Percentiles rank a stretch among this genome's conserved stretches.
Evolutionary conservation across 2,329 filamentous ascomycete species (phyloP).

Genomic region (Xylaria sp.): DNA sequence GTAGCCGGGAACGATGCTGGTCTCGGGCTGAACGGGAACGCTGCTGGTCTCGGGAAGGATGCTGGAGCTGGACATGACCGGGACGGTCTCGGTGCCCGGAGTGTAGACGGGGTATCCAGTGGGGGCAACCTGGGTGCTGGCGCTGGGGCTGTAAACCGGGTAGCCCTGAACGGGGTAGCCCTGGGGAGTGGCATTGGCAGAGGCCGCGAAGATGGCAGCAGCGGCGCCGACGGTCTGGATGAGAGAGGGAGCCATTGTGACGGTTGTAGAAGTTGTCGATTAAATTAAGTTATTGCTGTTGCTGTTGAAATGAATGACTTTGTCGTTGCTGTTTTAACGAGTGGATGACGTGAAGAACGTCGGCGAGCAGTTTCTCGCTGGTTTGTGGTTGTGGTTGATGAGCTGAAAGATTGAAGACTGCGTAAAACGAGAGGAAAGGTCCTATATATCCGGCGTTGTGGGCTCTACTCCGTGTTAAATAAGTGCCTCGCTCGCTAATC

Average conservation of each 20-base stretch:
- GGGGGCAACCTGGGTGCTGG: not conserved
- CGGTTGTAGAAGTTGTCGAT: not conserved
- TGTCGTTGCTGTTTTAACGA: conserved; percentile 30
- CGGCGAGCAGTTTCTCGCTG: conserved; percentile 34
- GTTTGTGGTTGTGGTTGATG: conserved; percentile 21
- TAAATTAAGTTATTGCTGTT: conserved; percentile 21
- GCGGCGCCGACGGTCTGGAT: conserved; percentile 35
- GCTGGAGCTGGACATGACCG: not conserved
- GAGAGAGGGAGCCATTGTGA: conserved; percentile 39
- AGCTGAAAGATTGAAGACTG: conserved; percentile 21
- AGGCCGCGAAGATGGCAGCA: conserved; percentile 21
- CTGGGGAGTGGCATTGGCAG: conserved; percentile 14
- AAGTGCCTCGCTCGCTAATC: conserved; percentile 12
- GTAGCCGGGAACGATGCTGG: not conserved
- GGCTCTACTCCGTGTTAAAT: conserved; percentile 10
- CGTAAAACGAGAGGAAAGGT: conserved; percentile 14
- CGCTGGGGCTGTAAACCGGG: not conserved
- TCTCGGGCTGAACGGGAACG: not conserved
- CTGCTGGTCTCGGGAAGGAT: not conserved
- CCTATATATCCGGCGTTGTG: conserved; percentile 3
- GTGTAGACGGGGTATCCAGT: not conserved
- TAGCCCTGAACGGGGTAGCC: conserved; percentile 14
- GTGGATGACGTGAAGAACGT: conserved; percentile 43
- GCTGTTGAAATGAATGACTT: conserved; percentile 25
- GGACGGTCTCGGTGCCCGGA: not conserved